Conservation (phyloP, 2,329 filamentous ascomycete species). For the Beauveria caledonica region DNA sequence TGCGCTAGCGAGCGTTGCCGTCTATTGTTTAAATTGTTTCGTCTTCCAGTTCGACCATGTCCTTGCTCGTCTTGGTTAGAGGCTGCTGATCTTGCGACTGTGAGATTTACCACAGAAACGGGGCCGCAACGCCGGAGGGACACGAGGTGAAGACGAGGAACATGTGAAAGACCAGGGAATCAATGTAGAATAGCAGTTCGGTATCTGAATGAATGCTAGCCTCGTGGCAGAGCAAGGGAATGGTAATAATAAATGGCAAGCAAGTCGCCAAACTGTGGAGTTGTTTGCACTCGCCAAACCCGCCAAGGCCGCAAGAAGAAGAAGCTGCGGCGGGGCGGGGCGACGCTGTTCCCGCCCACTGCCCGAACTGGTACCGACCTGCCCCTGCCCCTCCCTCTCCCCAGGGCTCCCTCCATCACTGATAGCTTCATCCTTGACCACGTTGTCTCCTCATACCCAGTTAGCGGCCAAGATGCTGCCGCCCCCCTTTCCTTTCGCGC, state of each 20-base stretch:
- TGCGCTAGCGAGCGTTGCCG: neutral
- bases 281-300: neutral
- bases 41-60: neutral
- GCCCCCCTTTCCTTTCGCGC: neutral
- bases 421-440: slow-evolving; percentile 1
- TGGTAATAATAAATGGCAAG: neutral
- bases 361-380: neutral
- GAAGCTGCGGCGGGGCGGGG: neutral
- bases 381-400: neutral
- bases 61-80: neutral
- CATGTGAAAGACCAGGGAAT: neutral
- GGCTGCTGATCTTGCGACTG: neutral
- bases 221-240: neutral
- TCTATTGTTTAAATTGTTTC: neutral
- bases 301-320: neutral
- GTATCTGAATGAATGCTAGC: slow-evolving; percentile 9
- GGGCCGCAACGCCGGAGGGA: neutral
- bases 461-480: neutral
- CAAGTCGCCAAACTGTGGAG: neutral
- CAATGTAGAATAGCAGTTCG: neutral
- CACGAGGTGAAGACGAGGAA: neutral
- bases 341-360: neutral
- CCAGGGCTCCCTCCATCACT: neutral
- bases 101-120: neutral
- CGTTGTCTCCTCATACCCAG: neutral